Evolutionary conservation across 805 yeast species (phyloP), one percentile per base, ranked within the genome.

Genomic region (Candida glaebosa): DNA sequence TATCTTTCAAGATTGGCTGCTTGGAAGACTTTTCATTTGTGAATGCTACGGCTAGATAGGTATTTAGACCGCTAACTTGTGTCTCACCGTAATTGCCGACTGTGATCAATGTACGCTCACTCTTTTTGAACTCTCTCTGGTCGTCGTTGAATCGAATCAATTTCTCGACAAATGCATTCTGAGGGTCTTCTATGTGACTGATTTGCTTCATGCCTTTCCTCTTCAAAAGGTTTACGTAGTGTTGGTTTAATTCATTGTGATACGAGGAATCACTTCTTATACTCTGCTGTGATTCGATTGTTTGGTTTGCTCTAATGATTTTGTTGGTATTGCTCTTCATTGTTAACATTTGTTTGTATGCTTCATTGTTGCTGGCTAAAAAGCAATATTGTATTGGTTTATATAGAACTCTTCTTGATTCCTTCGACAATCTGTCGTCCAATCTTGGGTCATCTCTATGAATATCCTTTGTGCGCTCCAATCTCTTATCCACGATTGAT

Each of bases 301-400:
- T 28, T 30, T 3, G 17, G 17, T 33, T 32, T 12, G 34, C 1
- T 15, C 34, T 31, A 20, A 35, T 32, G 7, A 40, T 19, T 18
- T 16, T 25, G 6, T 33, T 18, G 3, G 37, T 28, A 15, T 34
- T 16, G 4, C 30, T 37, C 26, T 46, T 46, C 15, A 37, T 39
- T 12, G 46, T 31, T 4, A 52, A 30, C 22, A 50, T 36, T 12
- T 41, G 41, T 22, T 51, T 41, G 31, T 50, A 53, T 0, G 48
- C 47, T 16, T 53, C 52, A 17, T 50, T 49, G 12, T 48, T 31
- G 5, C 44, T 46, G 7, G 48, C 44, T 3, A 56, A 34, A 34
- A 60, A 58, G 10, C 58, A 54, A 38, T 41, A 54, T 37, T 60
- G 65, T 9, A 56, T 48, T 14, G 58, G 57, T 35, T 56, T 57